Evolutionary conservation across 139 green algal genomes (phyloP), one percentile per base, ranked within the genome.

Genomic region (Closterium sp.): DNA sequence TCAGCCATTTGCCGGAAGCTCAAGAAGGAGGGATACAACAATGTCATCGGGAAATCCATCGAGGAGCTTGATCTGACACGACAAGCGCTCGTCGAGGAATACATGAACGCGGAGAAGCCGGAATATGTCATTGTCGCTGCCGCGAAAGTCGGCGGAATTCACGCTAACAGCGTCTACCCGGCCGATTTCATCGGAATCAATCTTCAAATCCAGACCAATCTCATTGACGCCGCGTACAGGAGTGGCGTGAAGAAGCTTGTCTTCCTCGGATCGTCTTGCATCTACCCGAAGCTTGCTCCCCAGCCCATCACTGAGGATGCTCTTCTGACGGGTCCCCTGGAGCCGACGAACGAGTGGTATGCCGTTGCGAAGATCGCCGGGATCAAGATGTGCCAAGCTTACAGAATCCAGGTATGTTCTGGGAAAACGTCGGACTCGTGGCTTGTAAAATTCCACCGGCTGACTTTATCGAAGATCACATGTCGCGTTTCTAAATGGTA

Each of bases 291-390:
- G 69, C 31, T 91, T 30, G 93, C 89, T 10, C 86, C 91, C 3
- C 94, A 95, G 93, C 94, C 94, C 10, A 95, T 95, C 30, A 76
- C 66, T 38, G 94, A 95, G 84, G 91, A 91, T 30, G 88, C 86
- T 21, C 93, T 95, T 25, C 81, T 95, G 21, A 95, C 89, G 30
- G 93, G 90, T 12, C 90, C 94, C 3, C 81, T 95, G 34, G 94
- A 95, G 93, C 94, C 94, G 5, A 95, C 94, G 33, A 95, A 95
- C 69, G 90, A 95, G 93, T 93, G 92, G 90, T 95, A 95, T 43
- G 94, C 94, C 6, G 33, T 95, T 9, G 94, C 94, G 5, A 95
- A 95, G 93, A 95, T 95, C 34, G 93, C 94, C 0, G 94, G 94
- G 10, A 95, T 95, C 85, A 95, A 95, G 55, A 90, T 95, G 85